Evolutionary conservation across 164 flowering plant genomes (phyloP), one percentile per base, ranked within the genome.

Genomic region (Taxillus chinensis): DNA sequence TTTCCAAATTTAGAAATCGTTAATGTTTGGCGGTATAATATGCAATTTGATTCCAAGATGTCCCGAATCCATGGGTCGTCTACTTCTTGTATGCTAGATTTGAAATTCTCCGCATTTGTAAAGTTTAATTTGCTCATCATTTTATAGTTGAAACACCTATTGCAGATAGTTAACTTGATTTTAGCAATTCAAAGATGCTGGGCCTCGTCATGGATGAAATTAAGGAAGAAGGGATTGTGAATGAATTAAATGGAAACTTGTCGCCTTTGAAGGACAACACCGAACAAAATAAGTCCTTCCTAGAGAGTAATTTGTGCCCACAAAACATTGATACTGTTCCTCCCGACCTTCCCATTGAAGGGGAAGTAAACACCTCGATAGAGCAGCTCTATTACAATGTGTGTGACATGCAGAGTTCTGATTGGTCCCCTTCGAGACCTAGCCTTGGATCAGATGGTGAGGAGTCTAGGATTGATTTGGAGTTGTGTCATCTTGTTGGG

Each of bases 321-420:
- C 71, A 63, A 38, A 78, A 81, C 64, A 75, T 66, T 49, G 71
- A 16, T 50, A 68, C 62, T 57, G 77, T 61, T 3, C 68, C 45
- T 62, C 27, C 51, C 38, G 75, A 68, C 57, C 59, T 54, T 3
- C 80, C 77, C 45, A 60, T 40, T 43, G 82, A 71, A 58, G 81
- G 69, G 61, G 75, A 52, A 39, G 71, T 81, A 8, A 86, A 89
- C 48, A 80, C 91, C 9, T 85, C 93, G 0, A 87, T 87, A 53
- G 90, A 90, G 72, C 75, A 74, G 68, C 75, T 90, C 55, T 87
- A 86, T 74, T 90, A 86, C 62, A 90, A 87, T 75, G 87, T 87
- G 5, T 87, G 83, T 67, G 93, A 87, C 39, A 85, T 89, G 96
- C 89, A 85, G 72, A 89, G 96, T 67, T 87, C 93, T 41, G 91